Percentiles rank a stretch among this genome's conserved stretches.
These are phyloP conservation scores for Aspergillus persii DNA, from an alignment of 2,329 filamentous ascomycete genomes.

Conservation along the genomic window DNA sequence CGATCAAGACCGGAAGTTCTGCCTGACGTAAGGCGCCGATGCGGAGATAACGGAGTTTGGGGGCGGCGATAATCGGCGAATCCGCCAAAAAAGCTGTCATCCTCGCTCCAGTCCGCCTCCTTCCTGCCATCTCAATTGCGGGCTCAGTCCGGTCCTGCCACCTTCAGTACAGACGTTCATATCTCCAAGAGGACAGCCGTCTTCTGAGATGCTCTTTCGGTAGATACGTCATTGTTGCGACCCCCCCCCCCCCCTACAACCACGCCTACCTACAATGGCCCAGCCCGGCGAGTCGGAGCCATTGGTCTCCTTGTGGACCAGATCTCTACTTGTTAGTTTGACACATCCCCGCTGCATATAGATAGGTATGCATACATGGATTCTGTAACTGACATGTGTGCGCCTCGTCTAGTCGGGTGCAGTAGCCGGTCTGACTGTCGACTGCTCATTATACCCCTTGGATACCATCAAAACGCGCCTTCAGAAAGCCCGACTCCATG, in stretches of 20 bases:
- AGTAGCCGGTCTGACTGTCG: conserved; percentile 90
- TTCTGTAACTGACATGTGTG: conserved; percentile 6
- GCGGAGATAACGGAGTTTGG: conserved; percentile 25
- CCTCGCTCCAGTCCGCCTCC: neutral
- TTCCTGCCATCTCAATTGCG: neutral
- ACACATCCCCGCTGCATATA: neutral
- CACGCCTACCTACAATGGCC: conserved; percentile 19
- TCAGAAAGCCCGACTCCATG: conserved; percentile 63
- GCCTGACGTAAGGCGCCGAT: conserved; percentile 8
- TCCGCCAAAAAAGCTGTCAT: conserved; percentile 3
- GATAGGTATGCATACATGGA: neutral
- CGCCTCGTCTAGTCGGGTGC: conserved; percentile 67
- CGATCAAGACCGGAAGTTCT: neutral
- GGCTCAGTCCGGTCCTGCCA: neutral
- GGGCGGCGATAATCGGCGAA: conserved; percentile 18
- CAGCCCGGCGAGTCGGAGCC: conserved; percentile 31
- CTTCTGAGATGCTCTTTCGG: neutral
- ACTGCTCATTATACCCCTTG: conserved; percentile 94
- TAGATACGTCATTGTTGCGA: neutral
- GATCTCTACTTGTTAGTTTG: conserved; percentile 38
- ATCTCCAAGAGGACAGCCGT: neutral
- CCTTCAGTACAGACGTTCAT: neutral
- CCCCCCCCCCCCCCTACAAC: neutral
- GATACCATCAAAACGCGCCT: conserved; percentile 98
- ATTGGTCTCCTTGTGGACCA: conserved; percentile 43